phyloP scores from a whole-genome alignment of 495 filamentous ascomycete species.

The Xylaria grammica region DNA sequence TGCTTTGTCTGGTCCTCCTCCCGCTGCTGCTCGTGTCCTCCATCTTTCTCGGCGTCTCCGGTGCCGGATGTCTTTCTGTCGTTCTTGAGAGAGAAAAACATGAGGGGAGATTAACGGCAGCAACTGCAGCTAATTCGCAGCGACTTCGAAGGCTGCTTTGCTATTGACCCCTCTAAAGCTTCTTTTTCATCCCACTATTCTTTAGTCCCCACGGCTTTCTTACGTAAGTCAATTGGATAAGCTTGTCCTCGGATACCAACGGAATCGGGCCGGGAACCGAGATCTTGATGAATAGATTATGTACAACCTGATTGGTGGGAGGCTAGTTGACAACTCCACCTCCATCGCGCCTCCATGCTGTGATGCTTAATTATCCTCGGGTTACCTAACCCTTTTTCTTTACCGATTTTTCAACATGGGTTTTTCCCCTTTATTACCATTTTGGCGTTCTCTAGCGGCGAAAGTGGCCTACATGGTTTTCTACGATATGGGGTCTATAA shows the following conservation, averaged over 20 bases:
- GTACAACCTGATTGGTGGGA: conserved; percentile 7
- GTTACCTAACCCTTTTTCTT: not conserved
- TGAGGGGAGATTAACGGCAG: not conserved
- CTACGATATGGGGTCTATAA: too few species aligned
- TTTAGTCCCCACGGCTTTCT: not conserved
- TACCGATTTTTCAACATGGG: too few species aligned
- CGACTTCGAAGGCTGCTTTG: not conserved
- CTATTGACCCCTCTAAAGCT: not conserved
- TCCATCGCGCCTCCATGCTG: too few species aligned
- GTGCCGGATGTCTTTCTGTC: not conserved
- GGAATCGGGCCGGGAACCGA: conserved; percentile 9
- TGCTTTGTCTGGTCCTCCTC: not conserved
- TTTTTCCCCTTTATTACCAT: not conserved
- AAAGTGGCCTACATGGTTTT: too few species aligned
- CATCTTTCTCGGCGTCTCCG: conserved; percentile 2
- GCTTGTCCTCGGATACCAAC: not conserved
- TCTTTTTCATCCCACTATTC: not conserved
- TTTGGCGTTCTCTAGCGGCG: too few species aligned
- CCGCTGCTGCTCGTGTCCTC: not conserved
- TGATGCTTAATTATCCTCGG: not conserved
- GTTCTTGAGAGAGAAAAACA: conserved; percentile 9
- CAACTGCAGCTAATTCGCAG: too few species aligned
- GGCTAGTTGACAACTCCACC: conserved; percentile 3
- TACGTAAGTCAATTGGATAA: not conserved
- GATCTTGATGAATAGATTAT: not conserved